A percentile compares a stretch with the other conserved stretches of the same genome.
phyloP scores from a whole-genome alignment of 2,329 filamentous ascomycete genomes.

The Fusarium equiseti region DNA sequence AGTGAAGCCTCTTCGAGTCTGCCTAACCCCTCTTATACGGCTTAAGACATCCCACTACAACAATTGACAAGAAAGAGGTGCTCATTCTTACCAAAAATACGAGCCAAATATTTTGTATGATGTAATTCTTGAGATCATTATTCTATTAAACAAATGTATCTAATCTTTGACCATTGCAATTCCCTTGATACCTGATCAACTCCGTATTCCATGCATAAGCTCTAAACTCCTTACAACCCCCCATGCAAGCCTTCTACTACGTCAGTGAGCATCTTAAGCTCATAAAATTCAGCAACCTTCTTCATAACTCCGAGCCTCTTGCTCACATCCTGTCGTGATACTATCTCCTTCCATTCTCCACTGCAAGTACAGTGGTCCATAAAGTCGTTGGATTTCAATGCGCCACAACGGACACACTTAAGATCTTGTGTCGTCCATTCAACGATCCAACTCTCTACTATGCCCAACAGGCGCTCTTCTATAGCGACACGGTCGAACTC shows the following conservation, averaged over 20 bases:
- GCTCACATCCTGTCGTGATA: slow-evolving; percentile 74
- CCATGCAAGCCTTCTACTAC: slow-evolving; percentile 75
- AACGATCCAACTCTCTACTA: slow-evolving; percentile 79
- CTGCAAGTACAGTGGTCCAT: slow-evolving; percentile 97
- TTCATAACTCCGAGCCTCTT: slow-evolving; percentile 76
- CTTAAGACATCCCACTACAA: background rate
- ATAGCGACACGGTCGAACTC: slow-evolving; percentile 83
- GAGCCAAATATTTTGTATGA: background rate
- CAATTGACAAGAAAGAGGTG: background rate
- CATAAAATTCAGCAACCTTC: slow-evolving; percentile 82
- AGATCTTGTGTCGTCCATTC: slow-evolving; percentile 92
- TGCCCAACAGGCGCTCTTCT: slow-evolving; percentile 83
- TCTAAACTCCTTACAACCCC: slow-evolving; percentile 54
- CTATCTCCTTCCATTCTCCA: slow-evolving; percentile 82
- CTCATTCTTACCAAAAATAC: background rate
- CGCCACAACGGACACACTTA: slow-evolving; percentile 78
- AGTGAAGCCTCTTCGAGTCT: background rate
- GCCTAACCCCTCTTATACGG: background rate
- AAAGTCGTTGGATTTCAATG: slow-evolving; percentile 88
- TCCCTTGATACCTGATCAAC: slow-evolving; percentile 29
- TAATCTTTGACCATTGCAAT: background rate
- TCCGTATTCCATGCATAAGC: slow-evolving; percentile 33
- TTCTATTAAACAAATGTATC: slow-evolving; percentile 4
- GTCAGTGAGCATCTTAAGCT: slow-evolving; percentile 81
- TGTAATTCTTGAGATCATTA: background rate